These are phyloP conservation scores for Citrullus colocynthis DNA, from an alignment of 306 rosid genomes.

Conservation along the genomic window DNA sequence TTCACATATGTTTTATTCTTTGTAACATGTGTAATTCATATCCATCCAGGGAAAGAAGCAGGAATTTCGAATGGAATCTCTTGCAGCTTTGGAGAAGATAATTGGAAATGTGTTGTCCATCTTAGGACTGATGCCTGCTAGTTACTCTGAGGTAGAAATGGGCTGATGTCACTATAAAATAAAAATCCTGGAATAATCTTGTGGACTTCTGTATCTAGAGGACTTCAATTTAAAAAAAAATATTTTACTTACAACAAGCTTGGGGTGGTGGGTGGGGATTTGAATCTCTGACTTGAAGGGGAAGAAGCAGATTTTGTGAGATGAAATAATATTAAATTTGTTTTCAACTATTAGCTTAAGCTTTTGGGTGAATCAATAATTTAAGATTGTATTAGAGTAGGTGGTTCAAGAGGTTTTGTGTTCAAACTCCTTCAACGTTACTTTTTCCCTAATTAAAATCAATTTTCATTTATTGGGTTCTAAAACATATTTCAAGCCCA, in stretches of 20 bases:
- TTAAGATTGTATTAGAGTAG: no score
- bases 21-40: conserved; percentile 12
- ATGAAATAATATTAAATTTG: no score
- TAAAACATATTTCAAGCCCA: no score
- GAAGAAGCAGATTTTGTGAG: no score
- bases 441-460: no score
- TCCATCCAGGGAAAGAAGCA: conserved; percentile 66
- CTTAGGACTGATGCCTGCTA: conserved; percentile 68
- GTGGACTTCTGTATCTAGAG: background rate
- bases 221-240: background rate
- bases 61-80: conserved; percentile 62
- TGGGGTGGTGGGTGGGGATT: background rate
- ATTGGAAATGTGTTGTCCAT: conserved; percentile 39
- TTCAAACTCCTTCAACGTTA: no score
- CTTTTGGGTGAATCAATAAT: no score
- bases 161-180: background rate
- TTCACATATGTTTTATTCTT: background rate
- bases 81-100: conserved; percentile 52
- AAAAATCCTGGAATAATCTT: background rate
- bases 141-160: conserved; percentile 50
- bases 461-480: no score
- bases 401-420: no score
- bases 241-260: background rate
- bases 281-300: no score
- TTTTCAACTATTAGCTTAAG: no score